Evolutionary conservation across 768 basidiomycete species (phyloP), one percentile per base, ranked within the genome.

Genomic region (Lactarius sp.): DNA sequence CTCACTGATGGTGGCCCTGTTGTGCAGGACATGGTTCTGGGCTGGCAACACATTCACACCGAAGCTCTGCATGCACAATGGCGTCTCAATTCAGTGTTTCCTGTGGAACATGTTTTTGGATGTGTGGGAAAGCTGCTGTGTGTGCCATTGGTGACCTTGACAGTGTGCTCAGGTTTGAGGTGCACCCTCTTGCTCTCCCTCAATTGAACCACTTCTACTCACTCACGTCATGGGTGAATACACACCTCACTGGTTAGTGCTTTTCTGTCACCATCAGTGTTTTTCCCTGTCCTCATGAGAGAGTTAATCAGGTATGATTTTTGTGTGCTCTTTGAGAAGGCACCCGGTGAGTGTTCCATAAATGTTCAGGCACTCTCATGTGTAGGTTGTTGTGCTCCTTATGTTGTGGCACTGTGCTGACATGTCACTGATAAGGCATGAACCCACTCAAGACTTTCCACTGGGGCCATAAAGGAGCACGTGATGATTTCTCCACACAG

Each of bases 361-460:
- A 96, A 98, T 71, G 94, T 98, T 0, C 96, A 98, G 77, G 94
- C 90, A 0, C 75, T 98, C 14, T 89, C 96, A 0, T 78, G 90
- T 73, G 94, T 95, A 70, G 46, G 82, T 73, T 41, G 9, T 7
- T 4, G 10, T 13, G 27, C 47, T 33, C 8, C 0, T 37, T 4
- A 37, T 33, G 39, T 60, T 6, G 41, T 33, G 18, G n/a, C 36
- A n/a, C 49, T 9, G 6, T 18, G 56, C 6, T 74, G 20, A 73
- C 52, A 50, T 41, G 37, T 33, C 34, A 12, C 44, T 57, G 47
- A 10, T 67, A 96, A 94, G 94, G 95, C 41, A 88, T 90, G 84
- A 94, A 94, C 74, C 82, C 85, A 18, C 73, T 85, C 34, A 86
- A 83, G 68, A 82, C 90, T 0, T 84, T 97, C 66, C 92, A 95